These are phyloP conservation scores for Paraconiothyrium sp. DNA, from an alignment of 2,329 filamentous ascomycete species.

Conservation along the genomic window DNA sequence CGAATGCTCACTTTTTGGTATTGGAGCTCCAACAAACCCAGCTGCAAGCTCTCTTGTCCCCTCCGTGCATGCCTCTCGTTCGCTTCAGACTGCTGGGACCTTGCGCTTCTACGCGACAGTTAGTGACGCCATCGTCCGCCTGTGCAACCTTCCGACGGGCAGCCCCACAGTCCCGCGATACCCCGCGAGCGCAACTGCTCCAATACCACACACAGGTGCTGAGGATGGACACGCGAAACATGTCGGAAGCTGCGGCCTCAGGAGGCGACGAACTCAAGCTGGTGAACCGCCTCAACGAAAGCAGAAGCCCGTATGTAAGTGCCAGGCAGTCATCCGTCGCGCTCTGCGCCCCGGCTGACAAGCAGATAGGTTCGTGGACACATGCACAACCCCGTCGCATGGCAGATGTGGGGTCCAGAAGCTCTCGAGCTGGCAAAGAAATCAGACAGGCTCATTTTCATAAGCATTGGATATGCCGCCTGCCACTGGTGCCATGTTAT, in stretches of 20 bases:
- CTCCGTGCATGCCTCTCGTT: conserved; percentile 39
- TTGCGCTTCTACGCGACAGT: conserved; percentile 29
- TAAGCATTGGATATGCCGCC: conserved; percentile 93
- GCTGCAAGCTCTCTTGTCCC: background rate
- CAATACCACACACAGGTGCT: conserved; percentile 37
- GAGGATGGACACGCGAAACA: conserved; percentile 42
- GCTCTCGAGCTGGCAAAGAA: conserved; percentile 78
- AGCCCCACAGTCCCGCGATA: conserved; percentile 22
- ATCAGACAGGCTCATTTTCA: conserved; percentile 88
- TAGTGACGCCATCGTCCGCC: conserved; percentile 19
- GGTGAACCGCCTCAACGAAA: conserved; percentile 67
- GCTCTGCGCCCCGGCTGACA: conserved; percentile 20
- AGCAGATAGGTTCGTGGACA: conserved; percentile 74
- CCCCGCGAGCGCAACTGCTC: conserved; percentile 33
- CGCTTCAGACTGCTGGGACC: conserved; percentile 40
- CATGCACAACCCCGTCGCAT: conserved; percentile 83
- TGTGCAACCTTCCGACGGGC: conserved; percentile 16
- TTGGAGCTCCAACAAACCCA: background rate
- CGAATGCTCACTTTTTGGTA: background rate
- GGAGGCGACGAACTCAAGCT: conserved; percentile 49
- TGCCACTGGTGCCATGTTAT: conserved; percentile 95
- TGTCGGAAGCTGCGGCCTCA: conserved; percentile 23
- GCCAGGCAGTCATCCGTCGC: conserved; percentile 1
- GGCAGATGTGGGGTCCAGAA: conserved; percentile 87
- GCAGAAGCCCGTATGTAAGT: conserved; percentile 73